Evolutionary conservation across 2,329 filamentous ascomycete species (phyloP), one percentile per base, ranked within the genome.

Genomic region (Mariannaea elegans): DNA sequence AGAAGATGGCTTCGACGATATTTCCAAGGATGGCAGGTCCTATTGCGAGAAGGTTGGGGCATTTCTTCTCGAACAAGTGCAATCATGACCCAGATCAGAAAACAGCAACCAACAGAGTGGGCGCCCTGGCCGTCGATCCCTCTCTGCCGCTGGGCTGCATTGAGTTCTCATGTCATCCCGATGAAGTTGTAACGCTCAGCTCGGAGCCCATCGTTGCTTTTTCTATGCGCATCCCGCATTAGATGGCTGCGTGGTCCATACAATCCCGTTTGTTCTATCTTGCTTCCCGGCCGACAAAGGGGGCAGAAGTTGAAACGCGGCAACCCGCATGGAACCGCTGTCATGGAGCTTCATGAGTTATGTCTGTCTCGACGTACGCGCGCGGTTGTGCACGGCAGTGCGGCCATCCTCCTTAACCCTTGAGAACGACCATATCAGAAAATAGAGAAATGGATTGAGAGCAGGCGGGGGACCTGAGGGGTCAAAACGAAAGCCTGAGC

Each of bases 81-180:
- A 57, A 68, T 63, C 68, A 65, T 56, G 59, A 61, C 52, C 47
- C n/a, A 44, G 38, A 52, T 58, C 54, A 41, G 31, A 34, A 48
- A 34, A 42, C 52, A 45, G 41, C 55, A 58, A 63, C 66, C 67
- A 68, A 58, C 47, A 52, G 55, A 60, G 52, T 38, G 65, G 68
- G 57, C 21, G 65, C 68, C 64, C 68, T 69, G 59, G 66, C 50
- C 61, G 68, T 70, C 66, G 68, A 71, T 71, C 68, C 49, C 60
- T 65, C 59, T 63, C 5, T 56, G 56, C 60, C 58, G 53, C 46
- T 38, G n/a, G 44, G 31, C 44, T 56, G 53, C 21, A 44, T 27
- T 53, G 51, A 21, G 32, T 51, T 56, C 36, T 48, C 44, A 51
- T 50, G 42, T 32, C 39, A 45, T 34, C 7, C 10, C 27, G 31